Base-by-base conservation (phyloP, 1,139 yeast species). In the Arxiozyma telluris region DNA sequence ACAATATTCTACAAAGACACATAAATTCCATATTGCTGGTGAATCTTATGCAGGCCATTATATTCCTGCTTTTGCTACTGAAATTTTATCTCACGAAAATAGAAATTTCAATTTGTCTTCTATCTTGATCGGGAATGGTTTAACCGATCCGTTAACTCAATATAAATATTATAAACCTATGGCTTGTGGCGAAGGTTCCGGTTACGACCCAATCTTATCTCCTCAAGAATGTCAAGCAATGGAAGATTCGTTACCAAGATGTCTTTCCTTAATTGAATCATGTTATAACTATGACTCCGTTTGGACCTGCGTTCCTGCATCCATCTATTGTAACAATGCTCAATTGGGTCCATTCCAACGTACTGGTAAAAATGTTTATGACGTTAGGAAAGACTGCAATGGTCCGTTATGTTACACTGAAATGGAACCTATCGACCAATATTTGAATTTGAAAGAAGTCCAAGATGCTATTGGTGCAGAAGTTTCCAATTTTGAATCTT, bases 41-140 rank as follows among this genome's bases (percentile, higher is more conserved):
- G 98, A 93, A 74, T 88, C 96, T n/a, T 93, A 93, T 69, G 98
- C 96, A 54, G 98, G 98, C 59, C 98, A 93, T 71, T 93, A 93
- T 72, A 90, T 93, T 62, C 98, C 98, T 39, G 91, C 83, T 11
- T 87, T 93, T 70, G 96, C 97, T 23, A 73, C 84, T 51, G 96
- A 91, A 72, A 91, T 93, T 62, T 73, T 90, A 65, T 77, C 82
- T 25, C 95, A 89, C 68, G 78, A 76, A 50, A 89, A 87, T 64
- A 84, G 95, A 70, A 77, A 82, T 57, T 91, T 93, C 76, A 82
- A 90, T 70, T 79, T 93, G 68, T 78, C 91, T 27, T 88, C 97
- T 7, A 89, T 93, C 47, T 74, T 93, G 72, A 91, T 93, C 67
- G 98, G 98, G 68, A 93, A 93, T 69, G 98, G 98, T 55, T 81